Percentiles rank a stretch among this genome's conserved stretches.
Conservation (phyloP, 192 early-diverging fungal species). For the Neocallimastix lanati region DNA sequence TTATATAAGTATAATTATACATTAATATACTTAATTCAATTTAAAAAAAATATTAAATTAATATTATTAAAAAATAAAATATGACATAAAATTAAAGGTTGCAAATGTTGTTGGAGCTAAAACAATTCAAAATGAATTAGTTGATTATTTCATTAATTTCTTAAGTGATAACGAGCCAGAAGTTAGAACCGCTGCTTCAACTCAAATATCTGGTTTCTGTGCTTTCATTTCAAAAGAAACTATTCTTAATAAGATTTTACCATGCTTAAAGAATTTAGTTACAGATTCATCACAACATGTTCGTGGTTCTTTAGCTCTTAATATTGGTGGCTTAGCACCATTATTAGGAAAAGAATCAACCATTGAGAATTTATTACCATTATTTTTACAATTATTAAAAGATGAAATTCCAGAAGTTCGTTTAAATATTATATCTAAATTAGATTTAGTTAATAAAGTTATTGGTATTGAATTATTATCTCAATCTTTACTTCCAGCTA, state of each 20-base stretch:
- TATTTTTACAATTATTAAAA: constrained; percentile 91
- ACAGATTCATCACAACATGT: constrained; percentile 94
- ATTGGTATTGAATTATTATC: constrained; percentile 96
- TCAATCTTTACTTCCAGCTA: constrained; percentile 89
- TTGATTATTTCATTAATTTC: constrained; percentile 63
- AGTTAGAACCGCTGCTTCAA: constrained; percentile 84
- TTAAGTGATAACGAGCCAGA: constrained; percentile 95
- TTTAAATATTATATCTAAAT: constrained; percentile 94
- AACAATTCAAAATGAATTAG: constrained; percentile 68
- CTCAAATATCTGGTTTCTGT: constrained; percentile 68
- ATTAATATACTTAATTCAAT: too few species aligned
- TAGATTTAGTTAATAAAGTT: constrained; percentile 85
- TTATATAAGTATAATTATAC: too few species aligned
- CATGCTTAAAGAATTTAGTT: constrained; percentile 82
- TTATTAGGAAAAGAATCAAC: constrained; percentile 91
- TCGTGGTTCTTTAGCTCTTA: constrained; percentile 80
- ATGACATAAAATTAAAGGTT: constrained; percentile 21
- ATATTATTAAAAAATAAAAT: too few species aligned
- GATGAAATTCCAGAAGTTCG: constrained; percentile 95
- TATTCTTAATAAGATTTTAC: constrained; percentile 61
- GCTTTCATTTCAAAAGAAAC: constrained; percentile 60
- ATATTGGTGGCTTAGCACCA: constrained; percentile 89
- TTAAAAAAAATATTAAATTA: too few species aligned
- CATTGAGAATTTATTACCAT: constrained; percentile 81
- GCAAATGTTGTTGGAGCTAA: constrained; percentile 61